Evolutionary conservation across 169 alveolate species (phyloP), one percentile per base, ranked within the genome.

Genomic region (Blepharisma undulans): DNA sequence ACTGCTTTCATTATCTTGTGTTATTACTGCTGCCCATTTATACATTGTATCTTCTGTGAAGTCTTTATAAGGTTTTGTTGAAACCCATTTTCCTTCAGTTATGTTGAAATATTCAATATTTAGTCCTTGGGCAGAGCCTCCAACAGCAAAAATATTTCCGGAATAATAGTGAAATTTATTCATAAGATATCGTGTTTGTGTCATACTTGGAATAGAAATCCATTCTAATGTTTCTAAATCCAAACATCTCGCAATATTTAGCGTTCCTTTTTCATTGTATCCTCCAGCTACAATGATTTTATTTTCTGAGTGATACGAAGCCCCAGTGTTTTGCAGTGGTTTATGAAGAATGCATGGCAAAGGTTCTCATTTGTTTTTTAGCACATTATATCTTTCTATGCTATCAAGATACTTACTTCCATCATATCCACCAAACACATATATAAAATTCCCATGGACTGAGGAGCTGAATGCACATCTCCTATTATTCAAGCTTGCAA

Each of bases 341-440:
- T 91, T 90, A 60, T 93, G 90, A 3, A 94, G 87, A 59, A 89
- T 91, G 60, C 91, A 90, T 14, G 32, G 84, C 10, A 94, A 29
- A 14, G 82, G 33, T 76, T 90, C 94, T 95, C 96, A 94, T 34
- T 87, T 72, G 22, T 87, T 60, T 14, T 91, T 88, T 7, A 29
- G 14, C n/a, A 94, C 87, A 71, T 84, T 80, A 59, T 78, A 94
- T 61, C 92, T 92, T 74, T 94, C 96, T 66, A 94, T 94, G 18
- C 89, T 93, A 82, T 94, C 96, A 74, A 94, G 36, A 88, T 95
- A 90, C 60, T 91, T 92, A 29, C 89, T 76, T 14, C 96, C 96
- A 86, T 94, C 96, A 48, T 94, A 94, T 2, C 96, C 96, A 0
- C 96, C 96, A 76, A 94, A 92, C 0, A 95, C 94, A 76, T 94